Evolutionary conservation across 768 basidiomycete genomes (phyloP), one percentile per base, ranked within the genome.

Genomic region (Pleurotus sapidus): DNA sequence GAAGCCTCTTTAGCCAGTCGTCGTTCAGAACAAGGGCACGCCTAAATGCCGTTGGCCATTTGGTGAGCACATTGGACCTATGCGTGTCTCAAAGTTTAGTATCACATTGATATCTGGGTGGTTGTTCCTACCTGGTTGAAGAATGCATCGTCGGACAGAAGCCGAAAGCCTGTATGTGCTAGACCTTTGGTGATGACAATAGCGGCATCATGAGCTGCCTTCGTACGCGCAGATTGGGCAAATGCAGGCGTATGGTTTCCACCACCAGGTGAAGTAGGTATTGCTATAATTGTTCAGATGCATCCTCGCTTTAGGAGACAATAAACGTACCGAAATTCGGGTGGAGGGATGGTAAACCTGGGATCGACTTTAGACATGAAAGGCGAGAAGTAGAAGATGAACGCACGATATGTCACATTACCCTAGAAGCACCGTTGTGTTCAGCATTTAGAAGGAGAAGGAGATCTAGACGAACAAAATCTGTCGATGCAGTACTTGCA

Each of bases 241-340:
- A 91, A 92, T 3, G 75, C 81, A 8, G 83, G 75, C 1, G 90
- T 90, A 63, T 92, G 90, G 64, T 92, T 92, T n/a, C 84, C 86
- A 42, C 88, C 89, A 50, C 80, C 73, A 5, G 82, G 81, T 60
- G 75, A 73, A 5, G 88, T 88, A n/a, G 89, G 89, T 54, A 92
- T 90, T 25, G 84, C 88, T 88, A 60, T 62, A 27, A 20, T 49
- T 67, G 59, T 65, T 63, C 38, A 70, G 54, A 51, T 66, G 61
- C 5, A 69, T 68, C 18, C 72, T 61, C 45, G 59, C 58, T 61
- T 20, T 7, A 46, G 59, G 39, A 12, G 25, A 23, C 30, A 51
- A 20, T 25, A 20, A 15, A 66, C 76, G 69, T 66, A 87, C 87
- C 78, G 60, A 75, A 89, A n/a, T 68, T 58, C 30, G 87, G 88